Conservation (phyloP, 2,329 filamentous ascomycete species). For the Cladobotryum mycophilum region DNA sequence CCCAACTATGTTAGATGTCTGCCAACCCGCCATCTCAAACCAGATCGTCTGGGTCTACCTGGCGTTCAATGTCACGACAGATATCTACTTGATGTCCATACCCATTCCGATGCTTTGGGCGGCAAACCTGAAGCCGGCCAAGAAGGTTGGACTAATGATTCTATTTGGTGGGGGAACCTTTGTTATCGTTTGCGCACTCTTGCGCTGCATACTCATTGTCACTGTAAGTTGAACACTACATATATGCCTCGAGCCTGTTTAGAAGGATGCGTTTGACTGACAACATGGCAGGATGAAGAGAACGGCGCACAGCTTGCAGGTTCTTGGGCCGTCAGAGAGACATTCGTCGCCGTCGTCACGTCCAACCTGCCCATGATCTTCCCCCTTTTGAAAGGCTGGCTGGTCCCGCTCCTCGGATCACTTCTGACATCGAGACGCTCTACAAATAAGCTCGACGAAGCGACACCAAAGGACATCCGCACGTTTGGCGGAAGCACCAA, state of each 20-base stretch:
- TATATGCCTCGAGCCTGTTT: too few species aligned
- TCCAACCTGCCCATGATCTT: conserved; percentile 41
- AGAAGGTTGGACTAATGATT: conserved; percentile 33
- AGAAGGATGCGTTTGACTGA: conserved; percentile 2
- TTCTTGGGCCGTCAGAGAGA: conserved; percentile 37
- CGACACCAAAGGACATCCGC: conserved; percentile 15
- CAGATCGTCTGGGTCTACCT: conserved; percentile 47
- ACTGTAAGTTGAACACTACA: conserved; percentile 15
- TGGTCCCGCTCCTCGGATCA: conserved; percentile 18
- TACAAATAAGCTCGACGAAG: conserved; percentile 14
- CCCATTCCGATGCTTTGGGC: conserved; percentile 46
- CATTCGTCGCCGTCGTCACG: conserved; percentile 38
- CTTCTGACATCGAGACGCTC: conserved; percentile 18
- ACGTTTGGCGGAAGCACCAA: conserved; percentile 16
- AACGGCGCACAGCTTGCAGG: conserved; percentile 36
- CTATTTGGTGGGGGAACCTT: conserved; percentile 36
- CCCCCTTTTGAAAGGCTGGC: conserved; percentile 36
- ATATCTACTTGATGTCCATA: conserved; percentile 53
- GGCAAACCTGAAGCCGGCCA: conserved; percentile 27
- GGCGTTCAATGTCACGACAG: conserved; percentile 47
- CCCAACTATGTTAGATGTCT: conserved; percentile 29
- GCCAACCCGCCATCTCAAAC: conserved; percentile 44
- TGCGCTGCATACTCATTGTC: conserved; percentile 26
- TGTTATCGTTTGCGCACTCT: conserved; percentile 34
- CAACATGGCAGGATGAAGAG: conserved; percentile 27